Percentiles rank a stretch among this genome's conserved stretches.
These are phyloP conservation scores for Tuber calosporum DNA, from an alignment of 495 filamentous ascomycete species.

Conservation along the genomic window DNA sequence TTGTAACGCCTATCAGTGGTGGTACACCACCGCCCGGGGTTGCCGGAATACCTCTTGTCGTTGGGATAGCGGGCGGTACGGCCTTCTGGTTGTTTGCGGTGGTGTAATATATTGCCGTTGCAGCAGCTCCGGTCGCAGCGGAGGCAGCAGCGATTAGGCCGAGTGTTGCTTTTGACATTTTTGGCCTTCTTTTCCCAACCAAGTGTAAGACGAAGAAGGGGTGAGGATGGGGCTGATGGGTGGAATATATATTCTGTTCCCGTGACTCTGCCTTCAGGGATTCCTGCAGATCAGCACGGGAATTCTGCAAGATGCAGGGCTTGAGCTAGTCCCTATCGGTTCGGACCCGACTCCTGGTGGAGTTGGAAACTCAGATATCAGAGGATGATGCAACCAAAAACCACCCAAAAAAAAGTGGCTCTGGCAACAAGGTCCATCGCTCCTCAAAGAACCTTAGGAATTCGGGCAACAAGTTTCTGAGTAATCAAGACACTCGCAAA, in stretches of 20 bases:
- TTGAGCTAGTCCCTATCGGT: not conserved
- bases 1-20: not conserved
- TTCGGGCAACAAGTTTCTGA: too few relatives aligned
- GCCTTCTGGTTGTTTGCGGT: slow-evolving; percentile 13
- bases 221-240: not conserved
- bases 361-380: too few relatives aligned
- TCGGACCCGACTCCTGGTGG: too few relatives aligned
- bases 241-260: not conserved
- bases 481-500: too few relatives aligned
- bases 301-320: not conserved
- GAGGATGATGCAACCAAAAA: too few relatives aligned
- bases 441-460: too few relatives aligned
- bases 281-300: not conserved
- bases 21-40: not conserved
- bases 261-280: slow-evolving; percentile 9
- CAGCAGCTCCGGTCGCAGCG: slow-evolving; percentile 78
- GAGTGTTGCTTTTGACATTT: slow-evolving; percentile 78
- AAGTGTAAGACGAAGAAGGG: not conserved
- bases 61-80: slow-evolving; percentile 30
- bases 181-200: slow-evolving; percentile 7
- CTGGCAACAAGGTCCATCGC: too few relatives aligned
- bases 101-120: slow-evolving; percentile 68
- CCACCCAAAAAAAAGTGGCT: too few relatives aligned
- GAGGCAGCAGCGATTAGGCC: slow-evolving; percentile 82
- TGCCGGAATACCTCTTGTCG: not conserved